phyloP scores from a whole-genome alignment of 75 land plant species.

The Azolla pinnata region DNA sequence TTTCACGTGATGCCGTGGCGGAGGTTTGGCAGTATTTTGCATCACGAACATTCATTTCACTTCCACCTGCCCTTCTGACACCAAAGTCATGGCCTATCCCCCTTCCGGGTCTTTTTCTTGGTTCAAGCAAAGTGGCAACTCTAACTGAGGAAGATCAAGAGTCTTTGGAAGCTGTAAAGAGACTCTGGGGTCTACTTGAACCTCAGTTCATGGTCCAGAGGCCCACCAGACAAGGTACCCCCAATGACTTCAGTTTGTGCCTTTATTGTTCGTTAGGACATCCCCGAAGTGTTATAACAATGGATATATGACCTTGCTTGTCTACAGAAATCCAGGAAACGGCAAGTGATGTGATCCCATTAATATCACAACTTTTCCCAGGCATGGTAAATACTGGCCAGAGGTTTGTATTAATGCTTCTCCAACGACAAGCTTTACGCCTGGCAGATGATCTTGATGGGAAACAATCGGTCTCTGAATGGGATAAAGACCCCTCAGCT shows the following conservation, averaged over 20 bases:
- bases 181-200: conserved; percentile 35
- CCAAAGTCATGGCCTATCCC: conserved; percentile 40
- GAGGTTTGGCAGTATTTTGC: conserved; percentile 40
- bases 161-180: conserved; percentile 30
- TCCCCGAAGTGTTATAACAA: not conserved
- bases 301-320: too few relatives aligned
- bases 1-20: conserved; percentile 39
- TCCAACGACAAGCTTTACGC: conserved; percentile 44
- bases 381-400: conserved; percentile 26
- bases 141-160: conserved; percentile 35
- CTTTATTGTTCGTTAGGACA: too few relatives aligned
- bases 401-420: conserved; percentile 35
- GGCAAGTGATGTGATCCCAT: conserved; percentile 18
- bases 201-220: conserved; percentile 15
- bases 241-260: too few relatives aligned
- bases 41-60: conserved; percentile 10
- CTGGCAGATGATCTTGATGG: conserved; percentile 48
- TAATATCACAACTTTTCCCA: conserved; percentile 34
- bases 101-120: conserved; percentile 26
- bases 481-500: conserved; percentile 31
- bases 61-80: conserved; percentile 19
- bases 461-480: conserved; percentile 16
- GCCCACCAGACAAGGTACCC: conserved; percentile 1
- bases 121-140: conserved; percentile 21
- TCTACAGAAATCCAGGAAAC: conserved; percentile 27